A percentile compares a stretch with the other conserved stretches of the same genome.
phyloP scores from a whole-genome alignment of 73 alveolate species.

The Tetrahymena thermophila region DNA sequence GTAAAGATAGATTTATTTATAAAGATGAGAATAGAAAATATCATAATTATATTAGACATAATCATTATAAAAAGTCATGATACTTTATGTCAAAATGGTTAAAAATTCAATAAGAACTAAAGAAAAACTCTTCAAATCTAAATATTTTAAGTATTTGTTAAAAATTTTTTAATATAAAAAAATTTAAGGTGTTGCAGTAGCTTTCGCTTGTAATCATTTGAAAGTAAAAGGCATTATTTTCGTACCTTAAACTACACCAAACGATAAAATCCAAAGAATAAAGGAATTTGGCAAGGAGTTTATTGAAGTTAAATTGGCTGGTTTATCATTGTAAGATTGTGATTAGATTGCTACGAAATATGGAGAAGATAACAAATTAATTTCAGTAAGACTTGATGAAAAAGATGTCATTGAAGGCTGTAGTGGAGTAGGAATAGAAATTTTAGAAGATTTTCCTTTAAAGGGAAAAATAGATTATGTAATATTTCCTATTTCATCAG shows the following conservation, averaged over 20 bases:
- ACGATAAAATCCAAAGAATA: slow-evolving; percentile 14
- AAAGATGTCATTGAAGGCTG: background rate
- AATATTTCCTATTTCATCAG: background rate
- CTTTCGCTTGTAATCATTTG: slow-evolving; percentile 35
- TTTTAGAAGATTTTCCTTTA: background rate
- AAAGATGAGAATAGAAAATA: too few relatives aligned
- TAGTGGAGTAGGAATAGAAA: background rate
- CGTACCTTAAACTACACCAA: slow-evolving; percentile 57
- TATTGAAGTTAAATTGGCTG: background rate
- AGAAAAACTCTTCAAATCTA: too few relatives aligned
- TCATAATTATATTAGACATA: background rate
- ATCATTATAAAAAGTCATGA: too few relatives aligned
- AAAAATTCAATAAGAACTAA: background rate
- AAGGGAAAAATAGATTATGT: background rate
- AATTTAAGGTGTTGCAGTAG: slow-evolving; percentile 54
- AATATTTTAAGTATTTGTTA: too few relatives aligned
- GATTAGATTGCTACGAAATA: background rate
- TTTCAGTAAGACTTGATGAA: background rate
- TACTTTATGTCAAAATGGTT: background rate
- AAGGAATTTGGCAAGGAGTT: background rate
- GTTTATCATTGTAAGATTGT: background rate
- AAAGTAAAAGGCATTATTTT: slow-evolving; percentile 22
- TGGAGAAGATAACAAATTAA: background rate
- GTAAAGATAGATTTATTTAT: background rate
- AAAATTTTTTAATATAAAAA: background rate